These are phyloP conservation scores for Saccharum officinarum DNA, from an alignment of 176 grass and related monocot species.

Conservation along the genomic window DNA sequence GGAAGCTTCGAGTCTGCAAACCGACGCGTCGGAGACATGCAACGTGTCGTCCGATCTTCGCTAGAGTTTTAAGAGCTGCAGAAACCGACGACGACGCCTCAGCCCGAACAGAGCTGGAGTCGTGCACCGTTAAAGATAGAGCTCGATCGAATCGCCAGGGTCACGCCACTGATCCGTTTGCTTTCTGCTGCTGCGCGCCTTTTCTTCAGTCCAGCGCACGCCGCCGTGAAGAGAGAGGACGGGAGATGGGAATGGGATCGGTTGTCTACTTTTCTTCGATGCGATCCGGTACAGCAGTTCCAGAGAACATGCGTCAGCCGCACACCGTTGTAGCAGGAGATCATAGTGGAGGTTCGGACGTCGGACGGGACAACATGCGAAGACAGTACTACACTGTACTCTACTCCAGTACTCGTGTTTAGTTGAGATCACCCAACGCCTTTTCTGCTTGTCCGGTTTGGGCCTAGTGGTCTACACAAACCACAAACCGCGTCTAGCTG, in stretches of 20 bases:
- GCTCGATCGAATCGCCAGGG: neutral
- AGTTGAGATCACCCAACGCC: too few relatives aligned
- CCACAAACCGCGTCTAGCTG: neutral
- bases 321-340: neutral
- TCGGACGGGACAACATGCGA: too few relatives aligned
- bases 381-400: too few relatives aligned
- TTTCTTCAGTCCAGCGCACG: neutral
- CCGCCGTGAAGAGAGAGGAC: neutral
- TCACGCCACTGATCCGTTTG: neutral
- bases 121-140: neutral
- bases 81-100: neutral
- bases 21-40: neutral
- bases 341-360: neutral
- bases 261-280: slow-evolving; percentile 18
- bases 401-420: too few relatives aligned
- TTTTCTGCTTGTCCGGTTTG: neutral
- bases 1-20: neutral
- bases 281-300: neutral
- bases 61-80: neutral
- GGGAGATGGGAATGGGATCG: neutral
- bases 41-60: neutral
- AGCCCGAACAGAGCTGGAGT: neutral
- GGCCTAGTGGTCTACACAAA: neutral
- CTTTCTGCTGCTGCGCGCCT: neutral
- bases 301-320: neutral